Percentiles rank a stretch among this genome's conserved stretches.
phyloP scores from a whole-genome alignment of 2,329 filamentous ascomycete genomes.

The Tetracladium maxilliforme region DNA sequence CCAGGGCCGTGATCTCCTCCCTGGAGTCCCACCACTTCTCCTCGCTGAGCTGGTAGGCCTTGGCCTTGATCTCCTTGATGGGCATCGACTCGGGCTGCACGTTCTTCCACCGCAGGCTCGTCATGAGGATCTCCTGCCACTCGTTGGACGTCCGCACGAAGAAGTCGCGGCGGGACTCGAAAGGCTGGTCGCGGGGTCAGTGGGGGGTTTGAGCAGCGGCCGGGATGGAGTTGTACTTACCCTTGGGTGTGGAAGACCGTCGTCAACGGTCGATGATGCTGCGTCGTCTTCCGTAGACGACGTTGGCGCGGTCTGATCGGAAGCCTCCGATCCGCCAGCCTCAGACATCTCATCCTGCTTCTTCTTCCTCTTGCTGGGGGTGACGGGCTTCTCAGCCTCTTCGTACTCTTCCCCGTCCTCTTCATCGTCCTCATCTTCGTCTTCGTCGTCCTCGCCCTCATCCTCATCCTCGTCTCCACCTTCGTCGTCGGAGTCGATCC shows the following conservation, averaged over 20 bases:
- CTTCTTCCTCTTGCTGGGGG: conserved; percentile 35
- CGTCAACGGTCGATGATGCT: conserved; percentile 41
- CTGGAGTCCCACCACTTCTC: conserved; percentile 98
- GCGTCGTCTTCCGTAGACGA: conserved; percentile 24
- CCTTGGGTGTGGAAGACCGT: conserved; percentile 58
- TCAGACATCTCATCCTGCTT: conserved; percentile 29
- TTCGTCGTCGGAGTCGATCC: conserved; percentile 56
- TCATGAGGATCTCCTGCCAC: conserved; percentile 82
- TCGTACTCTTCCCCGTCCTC: conserved; percentile 30
- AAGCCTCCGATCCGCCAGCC: conserved; percentile 18
- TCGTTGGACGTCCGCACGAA: conserved; percentile 75
- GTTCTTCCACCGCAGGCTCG: conserved; percentile 54
- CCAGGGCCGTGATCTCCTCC: conserved; percentile 80
- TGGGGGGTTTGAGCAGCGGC: background rate
- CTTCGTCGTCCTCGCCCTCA: conserved; percentile 32
- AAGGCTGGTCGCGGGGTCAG: conserved; percentile 35
- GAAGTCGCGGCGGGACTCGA: conserved; percentile 84
- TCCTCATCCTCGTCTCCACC: conserved; percentile 41
- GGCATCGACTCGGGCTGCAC: conserved; percentile 51
- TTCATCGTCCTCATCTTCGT: conserved; percentile 31
- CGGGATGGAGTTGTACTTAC: too few species aligned
- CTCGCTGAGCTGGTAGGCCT: conserved; percentile 81
- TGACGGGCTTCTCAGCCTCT: conserved; percentile 13
- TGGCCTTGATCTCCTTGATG: conserved; percentile 85
- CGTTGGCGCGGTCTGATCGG: conserved; percentile 17